Evolutionary conservation across 441 rosid genomes (phyloP).

Genomic region (Isatis lusitanica): DNA sequence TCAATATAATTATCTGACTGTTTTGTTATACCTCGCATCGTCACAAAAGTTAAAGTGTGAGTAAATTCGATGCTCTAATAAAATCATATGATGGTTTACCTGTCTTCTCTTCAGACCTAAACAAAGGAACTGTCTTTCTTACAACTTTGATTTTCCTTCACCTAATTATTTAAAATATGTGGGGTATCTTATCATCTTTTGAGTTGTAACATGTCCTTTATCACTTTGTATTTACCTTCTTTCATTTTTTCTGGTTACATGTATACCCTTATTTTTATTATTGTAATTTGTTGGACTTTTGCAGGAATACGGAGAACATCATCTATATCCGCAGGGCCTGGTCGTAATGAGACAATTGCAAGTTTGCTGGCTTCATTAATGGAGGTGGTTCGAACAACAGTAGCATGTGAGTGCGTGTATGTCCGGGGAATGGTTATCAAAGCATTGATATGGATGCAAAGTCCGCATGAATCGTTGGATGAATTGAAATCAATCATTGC

Average conservation of each 20-base stretch:
- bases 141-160: slow-evolving; percentile 2
- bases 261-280: not conserved
- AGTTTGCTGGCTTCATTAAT: slow-evolving; percentile 87
- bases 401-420: slow-evolving; percentile 99
- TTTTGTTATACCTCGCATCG: slow-evolving; percentile 14
- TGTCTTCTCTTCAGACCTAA: slow-evolving; percentile 5
- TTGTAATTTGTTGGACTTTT: slow-evolving; percentile 21
- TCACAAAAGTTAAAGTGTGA: not conserved
- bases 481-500: slow-evolving; percentile 96
- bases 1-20: slow-evolving; percentile 11
- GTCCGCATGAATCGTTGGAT: slow-evolving; percentile 92
- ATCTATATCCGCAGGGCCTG: slow-evolving; percentile 66
- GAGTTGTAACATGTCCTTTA: not conserved
- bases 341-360: slow-evolving; percentile 88
- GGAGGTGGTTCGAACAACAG: slow-evolving; percentile 99
- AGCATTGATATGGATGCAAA: slow-evolving; percentile 99
- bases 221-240: slow-evolving; percentile 11
- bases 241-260: not conserved
- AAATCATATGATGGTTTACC: slow-evolving; percentile 6
- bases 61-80: not conserved
- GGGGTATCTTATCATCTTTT: slow-evolving; percentile 5
- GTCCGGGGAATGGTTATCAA: slow-evolving; percentile 98
- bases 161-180: not conserved
- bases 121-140: slow-evolving; percentile 5
- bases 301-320: slow-evolving; percentile 69